Base-by-base conservation (phyloP, 495 filamentous ascomycete species). In the Tuber calosporum region DNA sequence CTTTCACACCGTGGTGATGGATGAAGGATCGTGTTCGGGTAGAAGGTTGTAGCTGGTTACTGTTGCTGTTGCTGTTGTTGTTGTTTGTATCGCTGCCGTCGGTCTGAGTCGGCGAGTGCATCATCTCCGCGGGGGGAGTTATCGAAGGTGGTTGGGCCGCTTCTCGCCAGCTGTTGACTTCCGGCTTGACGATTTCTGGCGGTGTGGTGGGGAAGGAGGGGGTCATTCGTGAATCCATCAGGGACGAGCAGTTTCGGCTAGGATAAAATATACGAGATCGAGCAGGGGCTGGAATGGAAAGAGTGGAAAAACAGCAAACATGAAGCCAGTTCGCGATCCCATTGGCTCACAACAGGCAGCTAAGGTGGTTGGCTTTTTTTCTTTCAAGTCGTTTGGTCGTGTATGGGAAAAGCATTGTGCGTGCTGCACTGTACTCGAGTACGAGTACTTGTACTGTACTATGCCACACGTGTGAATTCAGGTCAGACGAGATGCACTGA, bases 181-280 rank as follows among this genome's bases (percentile, higher is more conserved):
- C 53, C 34, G 53, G 53, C 53, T 62, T 62, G 53, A 62, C 19
- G 53, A 2, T 62, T 34, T 34, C 53, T 34, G 53, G 53, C 13
- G 53, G 53, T 62, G 26, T 30, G 53, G 53, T 62, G 53, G 53
- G 53, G 53, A 62, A 62, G 53, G 53, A 30, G 53, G 53, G 53
- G 53, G 34, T 34, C 17, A 2, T 34, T 34, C 30, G 53, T 26
- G 53, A 15, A 62, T 62, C 13, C 53, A 62, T 62, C n/a, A 17
- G 53, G 53, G 53, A 34, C 53, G 53, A 30, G 53, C 6, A 62
- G 53, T 34, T 34, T 62, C 17, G 53, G 53, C n/a, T n/a, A n/a
- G n/a, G n/a, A n/a, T n/a, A n/a, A n/a, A n/a, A n/a, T n/a, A n/a
- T n/a, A n/a, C n/a, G n/a, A n/a, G n/a, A n/a, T n/a, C n/a, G n/a